Evolutionary conservation across 176 grass and related monocot species (phyloP).

Genomic region (Chloris gayana): DNA sequence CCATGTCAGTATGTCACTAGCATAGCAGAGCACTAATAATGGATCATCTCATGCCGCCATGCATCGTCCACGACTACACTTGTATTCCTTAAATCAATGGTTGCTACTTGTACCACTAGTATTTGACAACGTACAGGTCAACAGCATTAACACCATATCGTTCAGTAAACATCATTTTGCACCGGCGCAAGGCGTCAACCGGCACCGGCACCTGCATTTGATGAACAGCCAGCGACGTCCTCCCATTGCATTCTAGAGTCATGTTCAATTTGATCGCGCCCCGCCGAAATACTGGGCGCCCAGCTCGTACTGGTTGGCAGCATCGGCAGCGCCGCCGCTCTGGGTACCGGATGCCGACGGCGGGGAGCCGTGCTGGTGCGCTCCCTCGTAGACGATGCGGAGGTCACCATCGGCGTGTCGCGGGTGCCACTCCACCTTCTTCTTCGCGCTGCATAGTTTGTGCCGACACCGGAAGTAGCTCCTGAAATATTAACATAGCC

Average conservation of each 20-base stretch:
- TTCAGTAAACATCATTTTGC: neutral
- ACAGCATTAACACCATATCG: neutral
- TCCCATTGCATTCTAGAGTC: neutral
- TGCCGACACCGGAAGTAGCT: constrained; percentile 85
- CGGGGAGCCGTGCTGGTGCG: constrained; percentile 48
- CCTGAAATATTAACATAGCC: constrained; percentile 31
- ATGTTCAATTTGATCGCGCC: constrained; percentile 8
- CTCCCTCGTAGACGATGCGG: constrained; percentile 60
- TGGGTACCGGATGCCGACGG: neutral
- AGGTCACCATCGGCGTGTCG: constrained; percentile 20
- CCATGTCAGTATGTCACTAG: neutral
- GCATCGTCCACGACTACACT: neutral
- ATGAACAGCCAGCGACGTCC: neutral
- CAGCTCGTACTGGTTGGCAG: constrained; percentile 63
- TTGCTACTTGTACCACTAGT: neutral
- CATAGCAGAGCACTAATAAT: too few relatives aligned
- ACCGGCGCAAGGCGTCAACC: constrained; percentile 45
- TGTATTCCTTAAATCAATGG: neutral
- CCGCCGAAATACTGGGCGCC: constrained; percentile 57
- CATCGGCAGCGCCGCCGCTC: neutral
- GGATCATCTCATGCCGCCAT: neutral
- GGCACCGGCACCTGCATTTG: constrained; percentile 9
- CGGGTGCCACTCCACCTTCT: constrained; percentile 79
- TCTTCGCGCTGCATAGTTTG: constrained; percentile 63
- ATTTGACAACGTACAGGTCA: neutral